phyloP scores from a whole-genome alignment of 768 basidiomycete species.

The Mycena albidolilacea region DNA sequence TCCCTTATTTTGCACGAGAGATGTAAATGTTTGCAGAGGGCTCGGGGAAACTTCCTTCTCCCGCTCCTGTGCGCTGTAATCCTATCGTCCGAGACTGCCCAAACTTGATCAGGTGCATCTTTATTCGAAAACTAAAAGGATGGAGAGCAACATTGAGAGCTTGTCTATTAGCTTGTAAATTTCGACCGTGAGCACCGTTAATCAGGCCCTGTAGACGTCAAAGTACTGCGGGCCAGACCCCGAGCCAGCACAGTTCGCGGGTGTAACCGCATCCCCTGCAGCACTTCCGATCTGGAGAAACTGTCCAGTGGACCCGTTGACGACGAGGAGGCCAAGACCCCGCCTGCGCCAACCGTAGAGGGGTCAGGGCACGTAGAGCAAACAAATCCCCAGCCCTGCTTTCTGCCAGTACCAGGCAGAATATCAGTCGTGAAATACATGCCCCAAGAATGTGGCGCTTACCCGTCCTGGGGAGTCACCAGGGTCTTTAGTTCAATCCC shows the following conservation, averaged over 20 bases:
- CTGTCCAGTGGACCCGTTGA: conserved; percentile 19
- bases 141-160: too few species aligned
- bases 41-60: too few species aligned
- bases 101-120: too few species aligned
- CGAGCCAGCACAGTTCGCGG: conserved; percentile 19
- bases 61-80: too few species aligned
- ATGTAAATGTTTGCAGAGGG: too few species aligned
- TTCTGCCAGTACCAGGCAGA: conserved; percentile 1
- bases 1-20: too few species aligned
- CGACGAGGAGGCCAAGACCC: conserved; percentile 17
- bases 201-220: conserved; percentile 13
- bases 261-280: conserved; percentile 12
- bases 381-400: conserved; percentile 34
- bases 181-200: too few species aligned
- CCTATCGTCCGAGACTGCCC: too few species aligned
- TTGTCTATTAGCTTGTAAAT: too few species aligned
- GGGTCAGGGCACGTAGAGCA: conserved; percentile 28
- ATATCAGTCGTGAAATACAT: not conserved
- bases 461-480: conserved; percentile 32
- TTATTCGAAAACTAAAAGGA: too few species aligned
- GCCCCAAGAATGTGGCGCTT: not conserved
- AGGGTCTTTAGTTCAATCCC: conserved; percentile 28
- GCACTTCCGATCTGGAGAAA: conserved; percentile 32
- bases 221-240: conserved; percentile 32
- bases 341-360: conserved; percentile 6